These are phyloP conservation scores for Skeletonema potamos DNA, from an alignment of 108 stramenopile genomes.

Conservation along the genomic window DNA sequence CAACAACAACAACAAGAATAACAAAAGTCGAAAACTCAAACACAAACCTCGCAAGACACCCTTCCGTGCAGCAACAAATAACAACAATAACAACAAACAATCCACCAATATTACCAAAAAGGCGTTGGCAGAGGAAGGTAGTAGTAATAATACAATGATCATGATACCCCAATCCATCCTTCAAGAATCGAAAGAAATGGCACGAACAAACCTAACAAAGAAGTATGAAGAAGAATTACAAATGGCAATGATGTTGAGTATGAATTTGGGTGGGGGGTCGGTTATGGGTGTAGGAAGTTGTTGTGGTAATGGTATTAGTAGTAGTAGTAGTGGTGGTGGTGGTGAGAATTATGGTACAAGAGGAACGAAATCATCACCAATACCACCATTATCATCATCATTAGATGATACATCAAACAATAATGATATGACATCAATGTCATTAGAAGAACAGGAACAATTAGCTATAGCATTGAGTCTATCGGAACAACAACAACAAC, in stretches of 20 bases:
- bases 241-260: slow-evolving; percentile 43
- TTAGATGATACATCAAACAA: not conserved
- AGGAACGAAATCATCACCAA: not conserved
- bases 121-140: too few species aligned
- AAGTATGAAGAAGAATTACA: slow-evolving; percentile 41
- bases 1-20: not conserved
- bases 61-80: too few species aligned
- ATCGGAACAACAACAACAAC: slow-evolving; percentile 36
- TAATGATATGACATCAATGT: not conserved
- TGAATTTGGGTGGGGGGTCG: slow-evolving; percentile 34
- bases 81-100: too few species aligned
- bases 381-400: not conserved
- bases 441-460: slow-evolving; percentile 45
- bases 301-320: not conserved
- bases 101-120: too few species aligned
- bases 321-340: not conserved
- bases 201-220: not conserved
- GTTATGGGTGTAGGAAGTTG: slow-evolving; percentile 29
- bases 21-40: not conserved
- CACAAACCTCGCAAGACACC: not conserved
- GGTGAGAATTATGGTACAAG: not conserved
- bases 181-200: slow-evolving; percentile 35
- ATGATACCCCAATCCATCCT: slow-evolving; percentile 35
- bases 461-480: slow-evolving; percentile 56
- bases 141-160: too few species aligned